These are phyloP conservation scores for Ceratobasidium sp. DNA, from an alignment of 1,284 basidiomycete genomes.

Conservation along the genomic window DNA sequence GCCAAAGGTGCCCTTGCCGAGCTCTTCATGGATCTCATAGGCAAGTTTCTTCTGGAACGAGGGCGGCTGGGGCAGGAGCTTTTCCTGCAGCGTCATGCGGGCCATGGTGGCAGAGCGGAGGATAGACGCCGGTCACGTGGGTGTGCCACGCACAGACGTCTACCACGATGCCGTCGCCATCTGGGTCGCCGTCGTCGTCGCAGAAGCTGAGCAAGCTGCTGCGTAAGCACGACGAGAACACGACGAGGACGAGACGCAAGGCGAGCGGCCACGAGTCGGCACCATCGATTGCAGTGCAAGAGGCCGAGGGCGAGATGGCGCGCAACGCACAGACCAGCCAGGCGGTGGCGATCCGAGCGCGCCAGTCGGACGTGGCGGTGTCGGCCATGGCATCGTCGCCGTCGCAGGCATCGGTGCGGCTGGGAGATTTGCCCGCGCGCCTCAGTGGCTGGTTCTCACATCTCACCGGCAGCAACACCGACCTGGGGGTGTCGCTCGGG, in stretches of 20 bases:
- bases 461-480: slow-evolving; percentile 54
- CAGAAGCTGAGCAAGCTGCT: slow-evolving; percentile 28
- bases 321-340: slow-evolving; percentile 19
- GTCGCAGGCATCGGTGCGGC: slow-evolving; percentile 18
- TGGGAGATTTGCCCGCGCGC: slow-evolving; percentile 61
- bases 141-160: slow-evolving; percentile 18
- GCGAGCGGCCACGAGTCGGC: neutral
- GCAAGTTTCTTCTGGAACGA: slow-evolving; percentile 76
- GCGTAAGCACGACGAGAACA: slow-evolving; percentile 8
- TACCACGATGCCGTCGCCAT: slow-evolving; percentile 37
- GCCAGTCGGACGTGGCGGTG: slow-evolving; percentile 2
- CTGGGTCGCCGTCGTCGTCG: slow-evolving; percentile 6
- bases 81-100: slow-evolving; percentile 41
- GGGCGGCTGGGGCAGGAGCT: slow-evolving; percentile 76
- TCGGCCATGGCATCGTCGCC: slow-evolving; percentile 7
- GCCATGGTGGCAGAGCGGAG: slow-evolving; percentile 32
- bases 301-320: slow-evolving; percentile 23
- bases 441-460: slow-evolving; percentile 80
- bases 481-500: slow-evolving; percentile 28
- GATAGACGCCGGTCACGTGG: slow-evolving; percentile 22
- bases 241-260: slow-evolving; percentile 19
- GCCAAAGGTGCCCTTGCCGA: slow-evolving; percentile 85
- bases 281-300: slow-evolving; percentile 15
- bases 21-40: slow-evolving; percentile 72
- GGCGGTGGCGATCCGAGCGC: slow-evolving; percentile 19